Base-by-base conservation (phyloP, 495 filamentous ascomycete species). In the Xylaria acuta region DNA sequence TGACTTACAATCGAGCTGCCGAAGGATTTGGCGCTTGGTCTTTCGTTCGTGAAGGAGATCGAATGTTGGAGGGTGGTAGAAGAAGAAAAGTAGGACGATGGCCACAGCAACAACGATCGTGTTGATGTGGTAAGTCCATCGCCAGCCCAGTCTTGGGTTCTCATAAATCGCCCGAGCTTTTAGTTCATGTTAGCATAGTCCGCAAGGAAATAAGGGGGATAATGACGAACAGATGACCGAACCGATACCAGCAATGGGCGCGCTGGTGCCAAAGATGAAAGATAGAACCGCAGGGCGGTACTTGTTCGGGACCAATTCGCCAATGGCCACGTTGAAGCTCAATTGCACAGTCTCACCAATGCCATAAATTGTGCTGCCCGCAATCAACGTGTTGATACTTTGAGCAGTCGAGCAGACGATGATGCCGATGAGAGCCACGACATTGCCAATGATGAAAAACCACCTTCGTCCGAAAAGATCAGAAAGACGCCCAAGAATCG, bases 401-500 rank as follows among this genome's bases (percentile, higher is more conserved):
- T 84, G 80, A 11, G 86, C 84, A 4, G 78, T 80, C 7, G 84
- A 81, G 74, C 82, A 80, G 53, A 87, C 77, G 43, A 86, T 81
- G 66, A 77, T 78, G 36, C 85, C 85, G 47, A 88, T 67, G 32
- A 86, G 74, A 6, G 78, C 82, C 12, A 86, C 72, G 9, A 80
- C 5, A 5, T 82, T 77, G 47, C 81, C 82, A 5, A 78, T 80
- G 51, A 88, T 83, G 71, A 87, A 78, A 72, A 87, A 84, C 75
- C 81, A 87, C 70, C 85, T 80, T 51, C 87, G 82, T 49, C 87
- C 86, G 64, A 89, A 88, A 49, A 88, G 84, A 76, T 89, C 86
- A 3, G 81, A 80, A 8, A 88, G 72, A 47, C 85, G 83, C 18
- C 87, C 87, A 16, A 88, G 81, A 40, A 78, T 74, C 38, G 76